Evolutionary conservation across 1,284 basidiomycete species (phyloP).

Genomic region (Lignosus rhinocerotis): DNA sequence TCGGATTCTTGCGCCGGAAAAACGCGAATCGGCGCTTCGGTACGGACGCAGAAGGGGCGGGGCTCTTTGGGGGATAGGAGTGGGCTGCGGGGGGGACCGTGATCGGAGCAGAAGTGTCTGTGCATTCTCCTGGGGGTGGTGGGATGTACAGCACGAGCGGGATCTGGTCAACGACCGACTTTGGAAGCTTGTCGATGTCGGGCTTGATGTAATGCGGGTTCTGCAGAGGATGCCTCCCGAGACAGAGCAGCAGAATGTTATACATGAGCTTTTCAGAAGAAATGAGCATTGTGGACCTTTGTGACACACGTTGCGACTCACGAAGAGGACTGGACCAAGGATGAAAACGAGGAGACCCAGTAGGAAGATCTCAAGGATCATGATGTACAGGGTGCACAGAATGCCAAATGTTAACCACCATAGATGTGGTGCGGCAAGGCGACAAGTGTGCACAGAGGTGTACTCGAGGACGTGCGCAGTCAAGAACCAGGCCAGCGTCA

Average conservation of each 20-base stretch:
- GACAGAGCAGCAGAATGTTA: slow-evolving; percentile 73
- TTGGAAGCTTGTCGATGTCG: slow-evolving; percentile 72
- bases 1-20: slow-evolving; percentile 36
- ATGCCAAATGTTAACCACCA: slow-evolving; percentile 84
- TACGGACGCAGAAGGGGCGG: slow-evolving; percentile 22
- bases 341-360: slow-evolving; percentile 75
- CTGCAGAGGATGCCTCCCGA: slow-evolving; percentile 75
- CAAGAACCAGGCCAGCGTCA: slow-evolving; percentile 78
- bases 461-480: slow-evolving; percentile 77
- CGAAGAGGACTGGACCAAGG: slow-evolving; percentile 73
- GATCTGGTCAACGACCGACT: slow-evolving; percentile 69
- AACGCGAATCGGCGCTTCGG: slow-evolving; percentile 52
- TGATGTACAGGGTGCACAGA: slow-evolving; percentile 75
- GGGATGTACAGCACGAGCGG: slow-evolving; percentile 83
- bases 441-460: slow-evolving; percentile 69
- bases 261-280: slow-evolving; percentile 57
- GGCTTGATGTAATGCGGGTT: slow-evolving; percentile 70
- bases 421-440: slow-evolving; percentile 68
- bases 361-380: slow-evolving; percentile 70
- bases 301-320: slow-evolving; percentile 38
- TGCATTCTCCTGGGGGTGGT: slow-evolving; percentile 57
- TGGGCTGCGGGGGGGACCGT: slow-evolving; percentile 47
- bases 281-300: not conserved
- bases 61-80: slow-evolving; percentile 57
- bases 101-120: slow-evolving; percentile 35